phyloP scores from a whole-genome alignment of 257 asterid species.

The Scutellaria baicalensis region DNA sequence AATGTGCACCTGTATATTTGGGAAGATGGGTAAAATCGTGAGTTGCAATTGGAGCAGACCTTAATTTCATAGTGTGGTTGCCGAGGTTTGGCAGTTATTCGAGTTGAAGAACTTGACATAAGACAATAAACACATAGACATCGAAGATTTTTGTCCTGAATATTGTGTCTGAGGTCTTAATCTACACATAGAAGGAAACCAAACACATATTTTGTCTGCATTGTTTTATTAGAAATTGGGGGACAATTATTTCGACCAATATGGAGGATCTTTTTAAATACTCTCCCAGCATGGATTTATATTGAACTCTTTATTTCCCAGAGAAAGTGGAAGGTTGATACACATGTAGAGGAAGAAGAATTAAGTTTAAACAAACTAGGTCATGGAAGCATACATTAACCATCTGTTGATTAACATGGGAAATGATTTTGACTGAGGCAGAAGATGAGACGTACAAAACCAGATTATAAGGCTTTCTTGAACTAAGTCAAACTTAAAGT shows the following conservation, averaged over 20 bases:
- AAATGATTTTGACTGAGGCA: slow-evolving; percentile 6
- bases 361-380: neutral
- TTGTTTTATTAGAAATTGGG: neutral
- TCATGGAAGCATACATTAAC: neutral
- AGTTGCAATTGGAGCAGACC: neutral
- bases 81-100: neutral
- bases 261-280: too few species aligned
- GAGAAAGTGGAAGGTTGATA: neutral
- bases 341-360: neutral
- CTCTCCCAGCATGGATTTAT: too few species aligned
- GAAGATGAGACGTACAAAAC: neutral
- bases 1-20: neutral
- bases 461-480: neutral
- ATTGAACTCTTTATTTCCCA: neutral
- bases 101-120: slow-evolving; percentile 5
- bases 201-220: neutral
- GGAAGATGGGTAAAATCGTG: neutral
- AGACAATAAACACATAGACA: neutral
- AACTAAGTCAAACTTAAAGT: neutral
- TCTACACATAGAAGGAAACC: neutral
- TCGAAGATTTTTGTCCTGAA: neutral
- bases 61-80: neutral
- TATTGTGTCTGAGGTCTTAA: neutral
- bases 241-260: too few species aligned
- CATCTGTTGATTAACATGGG: neutral